These are phyloP conservation scores for Canariomyces notabilis DNA, from an alignment of 2,329 filamentous ascomycete species.

Conservation along the genomic window DNA sequence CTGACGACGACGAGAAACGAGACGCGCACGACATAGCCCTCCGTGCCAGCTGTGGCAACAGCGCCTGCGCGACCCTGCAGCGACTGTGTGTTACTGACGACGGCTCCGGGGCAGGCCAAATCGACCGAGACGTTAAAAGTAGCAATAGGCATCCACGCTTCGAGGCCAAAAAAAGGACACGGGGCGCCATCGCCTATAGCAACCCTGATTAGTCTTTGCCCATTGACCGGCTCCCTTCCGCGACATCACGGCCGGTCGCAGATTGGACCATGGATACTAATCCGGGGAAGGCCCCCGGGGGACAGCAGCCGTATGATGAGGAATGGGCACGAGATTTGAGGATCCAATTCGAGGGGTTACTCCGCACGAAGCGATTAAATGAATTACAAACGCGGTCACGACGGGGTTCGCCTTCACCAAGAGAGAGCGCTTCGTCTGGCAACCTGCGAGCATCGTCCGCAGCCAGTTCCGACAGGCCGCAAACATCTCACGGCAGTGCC, in stretches of 20 bases:
- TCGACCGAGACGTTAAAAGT: conserved; percentile 7
- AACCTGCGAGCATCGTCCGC: conserved; percentile 41
- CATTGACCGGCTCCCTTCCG: not conserved
- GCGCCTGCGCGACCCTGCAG: not conserved
- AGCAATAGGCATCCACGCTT: conserved; percentile 2
- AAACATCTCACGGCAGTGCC: conserved; percentile 42
- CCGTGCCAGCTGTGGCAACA: not conserved
- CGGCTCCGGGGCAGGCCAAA: conserved; percentile 1
- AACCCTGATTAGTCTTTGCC: conserved; percentile 2
- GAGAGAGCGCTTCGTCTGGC: conserved; percentile 47
- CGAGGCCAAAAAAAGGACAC: not conserved
- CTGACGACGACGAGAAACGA: conserved; percentile 9
- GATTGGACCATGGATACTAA: conserved; percentile 28
- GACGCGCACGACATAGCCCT: not conserved
- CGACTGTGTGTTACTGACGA: conserved; percentile 15
- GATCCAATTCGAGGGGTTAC: conserved; percentile 77
- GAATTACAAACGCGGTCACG: conserved; percentile 64
- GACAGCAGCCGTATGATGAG: conserved; percentile 54
- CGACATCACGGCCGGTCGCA: not conserved
- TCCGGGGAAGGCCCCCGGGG: conserved; percentile 20
- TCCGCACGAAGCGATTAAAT: conserved; percentile 83
- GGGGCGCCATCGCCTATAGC: not conserved
- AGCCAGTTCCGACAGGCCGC: conserved; percentile 39
- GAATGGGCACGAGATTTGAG: conserved; percentile 74
- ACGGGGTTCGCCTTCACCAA: conserved; percentile 51